phyloP scores from a whole-genome alignment of 2,329 filamentous ascomycete species.

The Sporothrix sp. region DNA sequence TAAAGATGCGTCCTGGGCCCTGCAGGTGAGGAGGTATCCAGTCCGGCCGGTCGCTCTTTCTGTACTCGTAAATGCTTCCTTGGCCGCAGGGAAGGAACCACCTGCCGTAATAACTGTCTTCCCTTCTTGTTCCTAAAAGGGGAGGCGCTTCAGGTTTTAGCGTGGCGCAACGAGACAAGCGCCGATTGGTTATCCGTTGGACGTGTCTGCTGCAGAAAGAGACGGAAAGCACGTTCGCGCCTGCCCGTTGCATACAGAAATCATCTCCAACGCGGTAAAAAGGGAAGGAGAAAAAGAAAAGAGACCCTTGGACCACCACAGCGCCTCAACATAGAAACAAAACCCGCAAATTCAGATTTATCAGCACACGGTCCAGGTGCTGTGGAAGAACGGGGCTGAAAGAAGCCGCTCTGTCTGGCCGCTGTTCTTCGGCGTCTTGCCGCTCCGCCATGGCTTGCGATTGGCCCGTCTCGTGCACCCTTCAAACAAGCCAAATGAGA shows the following conservation, averaged over 20 bases:
- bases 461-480: neutral
- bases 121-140: neutral
- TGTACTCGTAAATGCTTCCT: neutral
- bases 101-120: neutral
- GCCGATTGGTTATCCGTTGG: neutral
- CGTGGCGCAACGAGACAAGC: neutral
- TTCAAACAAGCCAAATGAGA: neutral
- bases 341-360: neutral
- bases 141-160: slow-evolving; percentile 10
- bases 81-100: neutral
- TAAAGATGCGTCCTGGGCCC: neutral
- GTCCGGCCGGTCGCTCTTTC: neutral
- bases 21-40: slow-evolving; percentile 2
- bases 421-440: too few species aligned
- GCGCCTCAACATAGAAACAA: neutral
- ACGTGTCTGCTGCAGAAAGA: too few species aligned
- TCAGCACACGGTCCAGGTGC: neutral
- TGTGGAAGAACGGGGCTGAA: slow-evolving; percentile 14
- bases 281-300: too few species aligned
- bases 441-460: too few species aligned
- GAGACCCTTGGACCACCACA: too few species aligned
- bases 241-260: neutral
- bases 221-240: neutral
- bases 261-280: slow-evolving; percentile 6
- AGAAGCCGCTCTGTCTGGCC: neutral